Evolutionary conservation across 1,284 basidiomycete genomes (phyloP), one percentile per base, ranked within the genome.

Genomic region (Thelephora terrestris): DNA sequence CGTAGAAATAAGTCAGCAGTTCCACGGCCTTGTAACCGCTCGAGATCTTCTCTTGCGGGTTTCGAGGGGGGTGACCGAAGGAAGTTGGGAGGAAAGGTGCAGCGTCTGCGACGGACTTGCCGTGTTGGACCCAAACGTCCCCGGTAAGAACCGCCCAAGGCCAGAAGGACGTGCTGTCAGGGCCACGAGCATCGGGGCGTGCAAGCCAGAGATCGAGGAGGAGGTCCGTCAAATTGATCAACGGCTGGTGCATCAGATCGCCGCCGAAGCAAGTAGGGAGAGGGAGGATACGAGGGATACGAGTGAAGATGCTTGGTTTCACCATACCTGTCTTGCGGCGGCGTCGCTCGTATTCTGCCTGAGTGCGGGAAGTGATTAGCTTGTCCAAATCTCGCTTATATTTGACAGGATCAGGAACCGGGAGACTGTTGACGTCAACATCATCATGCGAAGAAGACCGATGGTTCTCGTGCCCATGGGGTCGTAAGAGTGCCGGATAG

Each of bases 191-290:
- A 0, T 62, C 50, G 2, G 70, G 38, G 0, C 52, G 58, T 0
- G 64, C 68, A 1, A 60, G 48, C 62, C 64, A 67, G 2, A 71
- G 57, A 0, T 43, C n/a, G 1, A 67, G 10, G 0, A 65, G 9
- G 0, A 70, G 54, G n/a, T 69, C 62, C 0, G 58, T 44, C 0
- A 71, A 18, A 5, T 64, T 63, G 5, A 65, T 42, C 0, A 49
- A 32, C 4, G 61, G 43, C 0, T 67, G 53, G 46, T 73, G 70
- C 70, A 72, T 71, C 7, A 67, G 49, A 49, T 74, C 66, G 0
- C 47, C 47, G 0, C 51, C 47, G 49, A 69, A 68, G 24, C 55
- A 56, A 1, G 29, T 20, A 0, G 69, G 67, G 2, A 69, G 37
- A 0, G 53, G 50, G 3, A 53, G 48, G 4, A 34, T 34, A 10